phyloP scores from a whole-genome alignment of 2,329 filamentous ascomycete species.

The Xylaria sp. region DNA sequence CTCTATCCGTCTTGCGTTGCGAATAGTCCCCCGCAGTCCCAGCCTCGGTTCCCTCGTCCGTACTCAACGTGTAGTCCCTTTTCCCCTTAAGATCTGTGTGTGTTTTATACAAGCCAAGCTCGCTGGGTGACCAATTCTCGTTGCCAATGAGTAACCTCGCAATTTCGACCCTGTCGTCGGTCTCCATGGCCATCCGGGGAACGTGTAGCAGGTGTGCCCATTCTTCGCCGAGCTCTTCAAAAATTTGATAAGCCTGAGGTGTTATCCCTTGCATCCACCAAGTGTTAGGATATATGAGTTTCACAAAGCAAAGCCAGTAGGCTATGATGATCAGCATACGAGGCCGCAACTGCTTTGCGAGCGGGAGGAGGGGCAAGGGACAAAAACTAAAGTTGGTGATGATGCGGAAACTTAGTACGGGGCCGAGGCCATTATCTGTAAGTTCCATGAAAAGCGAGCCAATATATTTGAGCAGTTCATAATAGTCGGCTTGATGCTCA shows the following conservation, averaged over 20 bases:
- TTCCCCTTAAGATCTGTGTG: slow-evolving; percentile 32
- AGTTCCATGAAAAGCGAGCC: slow-evolving; percentile 59
- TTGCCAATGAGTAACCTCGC: slow-evolving; percentile 53
- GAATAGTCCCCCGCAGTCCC: slow-evolving; percentile 29
- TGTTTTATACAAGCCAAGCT: slow-evolving; percentile 34
- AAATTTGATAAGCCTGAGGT: slow-evolving; percentile 53
- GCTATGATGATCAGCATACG: slow-evolving; percentile 58
- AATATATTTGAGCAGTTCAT: slow-evolving; percentile 54
- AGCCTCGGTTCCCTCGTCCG: slow-evolving; percentile 29
- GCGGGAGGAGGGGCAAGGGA: slow-evolving; percentile 50
- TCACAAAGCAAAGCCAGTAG: slow-evolving; percentile 58
- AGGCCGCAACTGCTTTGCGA: slow-evolving; percentile 49
- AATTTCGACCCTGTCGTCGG: slow-evolving; percentile 44
- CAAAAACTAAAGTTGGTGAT: slow-evolving; percentile 60
- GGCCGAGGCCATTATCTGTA: slow-evolving; percentile 48
- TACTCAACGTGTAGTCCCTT: slow-evolving; percentile 30
- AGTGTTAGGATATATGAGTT: slow-evolving; percentile 44
- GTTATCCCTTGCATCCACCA: slow-evolving; percentile 60
- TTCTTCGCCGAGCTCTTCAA: slow-evolving; percentile 45
- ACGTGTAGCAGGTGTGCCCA: slow-evolving; percentile 51
- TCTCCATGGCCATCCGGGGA: slow-evolving; percentile 47
- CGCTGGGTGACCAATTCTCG: slow-evolving; percentile 47
- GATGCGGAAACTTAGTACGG: slow-evolving; percentile 54
- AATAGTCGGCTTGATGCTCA: slow-evolving; percentile 48
- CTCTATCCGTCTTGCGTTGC: slow-evolving; percentile 22